phyloP scores from a whole-genome alignment of 2,329 filamentous ascomycete species.

The Magnaporthiopsis rhizophila region DNA sequence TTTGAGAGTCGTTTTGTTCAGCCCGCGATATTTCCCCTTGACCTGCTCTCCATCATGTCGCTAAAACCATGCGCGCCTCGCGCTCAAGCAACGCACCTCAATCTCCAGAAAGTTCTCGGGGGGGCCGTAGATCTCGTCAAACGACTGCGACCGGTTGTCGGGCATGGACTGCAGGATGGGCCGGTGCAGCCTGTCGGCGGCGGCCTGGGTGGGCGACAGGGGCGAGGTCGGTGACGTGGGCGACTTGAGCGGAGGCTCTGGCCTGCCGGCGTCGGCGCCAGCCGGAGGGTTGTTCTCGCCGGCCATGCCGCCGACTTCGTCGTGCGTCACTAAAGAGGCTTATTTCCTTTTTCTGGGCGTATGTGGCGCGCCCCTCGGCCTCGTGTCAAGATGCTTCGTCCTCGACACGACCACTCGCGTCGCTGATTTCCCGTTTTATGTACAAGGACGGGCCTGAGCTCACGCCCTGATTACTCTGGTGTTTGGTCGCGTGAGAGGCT shows the following conservation, averaged over 20 bases:
- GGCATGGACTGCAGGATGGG: constrained; percentile 59
- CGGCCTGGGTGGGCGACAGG: constrained; percentile 28
- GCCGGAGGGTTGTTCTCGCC: not conserved
- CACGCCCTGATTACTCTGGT: too few relatives aligned
- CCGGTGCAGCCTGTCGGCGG: constrained; percentile 32
- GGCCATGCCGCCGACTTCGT: not conserved
- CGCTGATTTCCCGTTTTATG: not conserved
- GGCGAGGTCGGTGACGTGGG: constrained; percentile 45
- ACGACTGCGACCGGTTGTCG: constrained; percentile 80
- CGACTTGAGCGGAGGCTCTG: constrained; percentile 14
- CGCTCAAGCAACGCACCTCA: constrained; percentile 50
- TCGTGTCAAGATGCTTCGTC: too few relatives aligned
- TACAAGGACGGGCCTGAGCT: too few relatives aligned
- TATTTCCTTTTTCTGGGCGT: too few relatives aligned
- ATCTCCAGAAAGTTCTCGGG: constrained; percentile 99
- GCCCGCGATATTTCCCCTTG: too few relatives aligned
- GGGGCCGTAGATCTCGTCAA: constrained; percentile 97
- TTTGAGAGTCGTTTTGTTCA: not conserved
- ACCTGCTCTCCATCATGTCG: too few relatives aligned
- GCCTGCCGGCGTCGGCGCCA: not conserved
- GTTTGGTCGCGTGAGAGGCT: too few relatives aligned
- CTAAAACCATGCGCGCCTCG: constrained; percentile 15
- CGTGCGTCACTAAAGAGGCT: too few relatives aligned
- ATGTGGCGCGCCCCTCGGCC: too few relatives aligned
- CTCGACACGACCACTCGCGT: not conserved